These are phyloP conservation scores for Trichoderma polysporum DNA, from an alignment of 2,329 filamentous ascomycete genomes.

Conservation along the genomic window DNA sequence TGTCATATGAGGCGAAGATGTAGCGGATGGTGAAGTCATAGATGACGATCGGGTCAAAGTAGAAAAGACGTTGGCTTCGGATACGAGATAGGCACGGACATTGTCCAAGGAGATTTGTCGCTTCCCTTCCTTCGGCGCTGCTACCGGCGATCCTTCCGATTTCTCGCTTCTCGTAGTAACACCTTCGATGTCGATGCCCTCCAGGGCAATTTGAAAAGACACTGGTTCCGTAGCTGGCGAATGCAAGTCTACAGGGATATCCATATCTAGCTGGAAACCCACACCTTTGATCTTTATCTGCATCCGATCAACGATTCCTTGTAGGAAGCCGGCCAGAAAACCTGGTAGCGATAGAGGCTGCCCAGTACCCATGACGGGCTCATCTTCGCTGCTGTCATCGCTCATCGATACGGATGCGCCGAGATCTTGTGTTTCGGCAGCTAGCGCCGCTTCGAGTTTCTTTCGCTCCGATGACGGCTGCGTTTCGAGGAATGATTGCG, in stretches of 20 bases:
- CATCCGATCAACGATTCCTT: conserved; percentile 70
- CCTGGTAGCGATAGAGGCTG: conserved; percentile 66
- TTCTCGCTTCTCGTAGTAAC: conserved; percentile 48
- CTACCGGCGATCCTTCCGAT: conserved; percentile 37
- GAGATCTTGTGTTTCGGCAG: conserved; percentile 61
- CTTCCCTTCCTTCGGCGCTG: conserved; percentile 59
- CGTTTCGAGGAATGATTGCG: conserved; percentile 74
- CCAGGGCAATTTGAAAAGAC: conserved; percentile 64
- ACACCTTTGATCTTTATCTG: conserved; percentile 66
- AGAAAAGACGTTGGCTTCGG: conserved; percentile 66
- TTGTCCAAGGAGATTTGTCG: conserved; percentile 62
- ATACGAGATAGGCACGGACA: conserved; percentile 64
- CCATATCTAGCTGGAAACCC: conserved; percentile 63
- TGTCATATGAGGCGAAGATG: conserved; percentile 53
- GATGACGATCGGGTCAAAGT: conserved; percentile 58
- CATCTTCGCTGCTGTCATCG: conserved; percentile 63
- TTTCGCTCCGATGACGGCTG: conserved; percentile 65
- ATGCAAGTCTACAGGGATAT: conserved; percentile 51
- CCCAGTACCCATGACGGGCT: conserved; percentile 64
- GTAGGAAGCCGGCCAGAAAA: conserved; percentile 70
- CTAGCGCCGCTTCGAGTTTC: conserved; percentile 67
- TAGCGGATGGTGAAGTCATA: conserved; percentile 42
- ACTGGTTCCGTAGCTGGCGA: conserved; percentile 52
- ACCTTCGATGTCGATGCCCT: conserved; percentile 65
- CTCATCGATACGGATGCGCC: conserved; percentile 60